A percentile compares a stretch with the other conserved stretches of the same genome.
Evolutionary conservation across 2,329 filamentous ascomycete genomes (phyloP).

Genomic region (Penicillium sp.): DNA sequence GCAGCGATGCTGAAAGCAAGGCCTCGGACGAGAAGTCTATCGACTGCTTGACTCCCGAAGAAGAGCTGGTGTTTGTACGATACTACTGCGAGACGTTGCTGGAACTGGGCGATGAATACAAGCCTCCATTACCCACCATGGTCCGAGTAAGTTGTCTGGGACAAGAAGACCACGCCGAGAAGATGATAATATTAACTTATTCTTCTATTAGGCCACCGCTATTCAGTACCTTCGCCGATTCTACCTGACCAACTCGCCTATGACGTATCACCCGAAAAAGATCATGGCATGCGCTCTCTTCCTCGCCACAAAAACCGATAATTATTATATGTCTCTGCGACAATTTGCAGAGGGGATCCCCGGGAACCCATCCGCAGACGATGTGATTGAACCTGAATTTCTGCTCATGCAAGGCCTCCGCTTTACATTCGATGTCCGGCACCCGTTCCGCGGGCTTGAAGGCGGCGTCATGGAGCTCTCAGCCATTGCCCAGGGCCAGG

Average conservation of each 20-base stretch:
- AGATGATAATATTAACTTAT: background rate
- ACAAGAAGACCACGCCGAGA: background rate
- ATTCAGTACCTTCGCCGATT: constrained; percentile 91
- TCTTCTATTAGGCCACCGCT: constrained; percentile 66
- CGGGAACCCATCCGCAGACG: constrained; percentile 73
- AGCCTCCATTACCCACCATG: constrained; percentile 59
- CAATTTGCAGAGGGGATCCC: constrained; percentile 72
- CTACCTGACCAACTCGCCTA: constrained; percentile 92
- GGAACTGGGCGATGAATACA: constrained; percentile 63
- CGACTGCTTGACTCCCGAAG: constrained; percentile 80
- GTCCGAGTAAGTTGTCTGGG: constrained; percentile 61
- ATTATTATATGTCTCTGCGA: constrained; percentile 70
- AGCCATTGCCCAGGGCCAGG: constrained; percentile 66
- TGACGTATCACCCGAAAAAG: constrained; percentile 92
- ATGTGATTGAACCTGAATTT: constrained; percentile 89
- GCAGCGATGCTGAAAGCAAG: constrained; percentile 39
- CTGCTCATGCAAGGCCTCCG: constrained; percentile 87
- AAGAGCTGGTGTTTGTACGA: constrained; percentile 80
- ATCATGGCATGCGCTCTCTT: constrained; percentile 90
- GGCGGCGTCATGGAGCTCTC: constrained; percentile 83
- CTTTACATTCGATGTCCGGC: constrained; percentile 90
- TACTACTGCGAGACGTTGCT: constrained; percentile 72
- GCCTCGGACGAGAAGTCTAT: constrained; percentile 52
- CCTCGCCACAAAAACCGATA: constrained; percentile 91
- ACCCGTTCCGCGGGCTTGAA: constrained; percentile 86